A percentile compares a stretch with the other conserved stretches of the same genome.
Evolutionary conservation across 768 basidiomycete genomes (phyloP).

Genomic region (Collybia mongolica): DNA sequence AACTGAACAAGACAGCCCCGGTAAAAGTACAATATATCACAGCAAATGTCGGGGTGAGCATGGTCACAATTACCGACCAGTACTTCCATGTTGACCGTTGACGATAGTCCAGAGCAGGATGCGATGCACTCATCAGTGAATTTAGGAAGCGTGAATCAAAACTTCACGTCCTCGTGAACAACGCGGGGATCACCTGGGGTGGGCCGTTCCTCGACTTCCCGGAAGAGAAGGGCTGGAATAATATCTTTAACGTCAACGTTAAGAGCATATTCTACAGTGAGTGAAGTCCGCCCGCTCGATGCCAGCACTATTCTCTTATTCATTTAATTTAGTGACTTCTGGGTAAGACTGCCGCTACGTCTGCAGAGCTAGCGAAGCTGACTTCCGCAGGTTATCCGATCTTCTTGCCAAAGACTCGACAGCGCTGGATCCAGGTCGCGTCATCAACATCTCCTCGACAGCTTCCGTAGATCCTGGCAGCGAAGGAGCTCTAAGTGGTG

Average conservation of each 20-base stretch:
- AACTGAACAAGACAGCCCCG: conserved; percentile 58
- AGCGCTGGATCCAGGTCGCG: conserved; percentile 63
- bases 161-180: conserved; percentile 82
- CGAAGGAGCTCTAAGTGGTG: conserved; percentile 48
- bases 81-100: neutral
- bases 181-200: conserved; percentile 81
- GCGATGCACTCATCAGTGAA: conserved; percentile 65
- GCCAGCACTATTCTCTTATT: neutral
- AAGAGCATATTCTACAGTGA: conserved; percentile 82
- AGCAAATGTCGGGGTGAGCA: conserved; percentile 71
- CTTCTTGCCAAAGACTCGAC: conserved; percentile 66
- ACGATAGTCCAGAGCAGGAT: conserved; percentile 73
- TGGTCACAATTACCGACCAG: neutral
- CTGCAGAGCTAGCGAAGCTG: neutral
- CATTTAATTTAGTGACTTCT: conserved; percentile 43
- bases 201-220: conserved; percentile 68
- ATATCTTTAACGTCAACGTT: conserved; percentile 79
- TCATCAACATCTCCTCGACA: conserved; percentile 82
- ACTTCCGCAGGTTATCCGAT: conserved; percentile 43
- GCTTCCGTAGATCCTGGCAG: conserved; percentile 53
- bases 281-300: conserved; percentile 20
- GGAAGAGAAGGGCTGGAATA: conserved; percentile 85
- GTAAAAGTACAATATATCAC: conserved; percentile 72
- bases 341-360: conserved; percentile 30
- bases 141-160: conserved; percentile 70